A percentile compares a stretch with the other conserved stretches of the same genome.
phyloP scores from a whole-genome alignment of 2,329 filamentous ascomycete genomes.

The Pseudocercospora crystallina region DNA sequence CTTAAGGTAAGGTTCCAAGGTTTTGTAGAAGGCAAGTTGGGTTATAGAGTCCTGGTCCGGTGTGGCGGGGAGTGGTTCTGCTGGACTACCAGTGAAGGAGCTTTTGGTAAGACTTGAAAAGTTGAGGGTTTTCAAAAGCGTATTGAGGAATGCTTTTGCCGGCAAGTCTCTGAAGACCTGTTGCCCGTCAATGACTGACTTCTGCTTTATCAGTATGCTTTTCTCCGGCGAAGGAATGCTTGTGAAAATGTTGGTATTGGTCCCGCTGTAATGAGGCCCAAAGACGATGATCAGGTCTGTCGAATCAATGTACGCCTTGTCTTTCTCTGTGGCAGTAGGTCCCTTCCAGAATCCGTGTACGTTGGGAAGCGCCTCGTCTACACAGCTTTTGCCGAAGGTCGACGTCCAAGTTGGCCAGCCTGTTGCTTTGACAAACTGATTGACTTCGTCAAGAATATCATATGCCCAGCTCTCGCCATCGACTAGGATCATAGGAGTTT shows the following conservation, averaged over 20 bases:
- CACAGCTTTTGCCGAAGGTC: conserved; percentile 52
- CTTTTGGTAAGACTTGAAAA: not conserved
- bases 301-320: conserved; percentile 12
- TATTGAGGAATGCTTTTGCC: conserved; percentile 11
- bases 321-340: conserved; percentile 21
- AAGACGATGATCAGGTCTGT: conserved; percentile 19
- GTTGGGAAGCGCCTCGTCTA: conserved; percentile 51
- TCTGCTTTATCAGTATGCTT: conserved; percentile 38
- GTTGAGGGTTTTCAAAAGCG: conserved; percentile 10
- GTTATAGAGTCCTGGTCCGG: not conserved
- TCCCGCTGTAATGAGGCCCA: conserved; percentile 18
- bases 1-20: conserved; percentile 2
- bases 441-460: conserved; percentile 45
- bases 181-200: conserved; percentile 34
- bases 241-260: conserved; percentile 39
- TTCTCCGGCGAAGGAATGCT: conserved; percentile 39
- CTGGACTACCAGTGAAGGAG: no score
- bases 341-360: conserved; percentile 53
- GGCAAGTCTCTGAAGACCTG: conserved; percentile 21
- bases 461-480: conserved; percentile 51
- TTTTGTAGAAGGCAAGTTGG: conserved; percentile 8
- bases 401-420: conserved; percentile 52
- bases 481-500: conserved; percentile 52
- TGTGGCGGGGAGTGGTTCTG: not conserved
- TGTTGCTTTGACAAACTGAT: conserved; percentile 48